Evolutionary conservation across 108 stramenopile species (phyloP).

Genomic region (Aurantiochytrium sp.): DNA sequence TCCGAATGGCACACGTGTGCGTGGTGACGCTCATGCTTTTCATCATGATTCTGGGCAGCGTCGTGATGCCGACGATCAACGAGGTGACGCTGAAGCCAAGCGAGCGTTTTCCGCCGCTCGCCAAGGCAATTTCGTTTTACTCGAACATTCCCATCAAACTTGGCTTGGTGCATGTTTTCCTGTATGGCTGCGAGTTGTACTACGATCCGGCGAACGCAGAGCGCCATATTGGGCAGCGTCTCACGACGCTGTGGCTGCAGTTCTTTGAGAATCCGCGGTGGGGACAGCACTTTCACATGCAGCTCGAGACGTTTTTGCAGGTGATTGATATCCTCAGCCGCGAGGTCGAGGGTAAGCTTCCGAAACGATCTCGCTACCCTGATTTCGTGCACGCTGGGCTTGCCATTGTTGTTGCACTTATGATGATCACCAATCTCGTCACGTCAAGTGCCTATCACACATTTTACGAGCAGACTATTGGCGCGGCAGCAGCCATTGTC

Average conservation of each 20-base stretch:
- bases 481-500: background rate
- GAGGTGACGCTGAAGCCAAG: background rate
- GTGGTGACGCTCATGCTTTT: background rate
- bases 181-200: background rate
- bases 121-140: background rate
- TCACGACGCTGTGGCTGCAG: background rate
- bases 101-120: background rate
- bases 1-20: background rate
- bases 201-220: background rate
- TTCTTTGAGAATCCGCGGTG: background rate
- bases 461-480: background rate
- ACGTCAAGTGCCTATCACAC: background rate
- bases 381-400: background rate
- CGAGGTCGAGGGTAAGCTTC: background rate
- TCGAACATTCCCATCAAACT: slow-evolving; percentile 11
- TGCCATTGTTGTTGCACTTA: background rate
- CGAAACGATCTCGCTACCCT: background rate
- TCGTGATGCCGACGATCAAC: background rate
- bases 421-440: background rate
- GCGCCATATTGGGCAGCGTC: background rate
- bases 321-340: background rate
- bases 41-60: background rate
- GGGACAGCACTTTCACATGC: slow-evolving; percentile 17
- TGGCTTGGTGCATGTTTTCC: background rate
- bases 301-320: background rate